A percentile compares a stretch with the other conserved stretches of the same genome.
phyloP scores from a whole-genome alignment of 768 basidiomycete genomes.

The Pulveroboletus frians region DNA sequence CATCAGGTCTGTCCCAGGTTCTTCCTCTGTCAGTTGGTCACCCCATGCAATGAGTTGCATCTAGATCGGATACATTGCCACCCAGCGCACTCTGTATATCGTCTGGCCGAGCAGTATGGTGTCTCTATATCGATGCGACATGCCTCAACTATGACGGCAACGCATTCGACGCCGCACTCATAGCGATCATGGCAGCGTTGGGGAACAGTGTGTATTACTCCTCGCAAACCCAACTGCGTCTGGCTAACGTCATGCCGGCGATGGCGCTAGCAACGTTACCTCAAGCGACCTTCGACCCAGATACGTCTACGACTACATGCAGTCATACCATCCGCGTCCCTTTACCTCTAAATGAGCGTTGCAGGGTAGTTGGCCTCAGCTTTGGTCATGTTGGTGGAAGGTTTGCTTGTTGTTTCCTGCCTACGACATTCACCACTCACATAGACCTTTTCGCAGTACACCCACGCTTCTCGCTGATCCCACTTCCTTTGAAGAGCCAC shows the following conservation, averaged over 20 bases:
- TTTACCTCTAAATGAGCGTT: slow-evolving; percentile 36
- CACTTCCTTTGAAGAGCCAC: slow-evolving; percentile 84
- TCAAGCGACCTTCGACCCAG: slow-evolving; percentile 64
- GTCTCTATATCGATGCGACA: slow-evolving; percentile 89
- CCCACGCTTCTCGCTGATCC: slow-evolving; percentile 74
- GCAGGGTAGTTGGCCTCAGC: slow-evolving; percentile 18
- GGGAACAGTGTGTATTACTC: slow-evolving; percentile 62
- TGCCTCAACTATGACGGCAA: slow-evolving; percentile 99
- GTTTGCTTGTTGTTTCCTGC: slow-evolving; percentile 2
- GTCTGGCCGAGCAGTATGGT: slow-evolving; percentile 79
- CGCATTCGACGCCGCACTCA: slow-evolving; percentile 81
- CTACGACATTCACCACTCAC: background rate
- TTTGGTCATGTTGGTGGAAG: slow-evolving; percentile 25
- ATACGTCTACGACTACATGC: slow-evolving; percentile 58
- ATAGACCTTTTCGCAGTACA: slow-evolving; percentile 3
- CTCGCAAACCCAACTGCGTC: slow-evolving; percentile 36
- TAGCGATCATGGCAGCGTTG: slow-evolving; percentile 85
- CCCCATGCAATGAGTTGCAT: background rate
- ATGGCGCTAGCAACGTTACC: slow-evolving; percentile 56
- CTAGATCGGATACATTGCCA: slow-evolving; percentile 62
- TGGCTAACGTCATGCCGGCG: background rate
- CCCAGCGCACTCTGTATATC: slow-evolving; percentile 73
- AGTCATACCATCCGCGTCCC: slow-evolving; percentile 45
- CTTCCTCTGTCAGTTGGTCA: background rate
- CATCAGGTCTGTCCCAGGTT: slow-evolving; percentile 46